Base-by-base conservation (phyloP, 345 rosid species). In the Pugionium dolabratum region DNA sequence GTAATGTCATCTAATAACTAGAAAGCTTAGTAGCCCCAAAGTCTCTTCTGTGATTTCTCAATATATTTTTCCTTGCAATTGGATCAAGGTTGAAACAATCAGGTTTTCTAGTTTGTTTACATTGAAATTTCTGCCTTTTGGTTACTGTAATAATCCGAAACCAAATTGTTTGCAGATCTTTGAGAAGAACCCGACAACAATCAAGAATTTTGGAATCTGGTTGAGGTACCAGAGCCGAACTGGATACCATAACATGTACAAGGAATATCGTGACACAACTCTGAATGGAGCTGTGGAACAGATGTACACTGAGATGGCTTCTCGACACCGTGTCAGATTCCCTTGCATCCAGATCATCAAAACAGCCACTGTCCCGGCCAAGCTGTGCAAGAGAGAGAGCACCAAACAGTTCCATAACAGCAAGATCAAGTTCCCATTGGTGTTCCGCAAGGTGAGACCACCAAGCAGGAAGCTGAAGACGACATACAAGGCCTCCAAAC, bases 281-380 rank as follows among this genome's bases (percentile, higher is more conserved):
- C 72, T 86, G 9, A 84, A 86, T 70, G 91, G 91, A 56, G 85
- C 79, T 4, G 84, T 86, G 1, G 89, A 82, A 27, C 85, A 86
- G 67, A 86, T 86, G 87, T 84, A 86, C 74, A 82, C 65, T 0
- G 92, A 86, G 82, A 84, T 86, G 92, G 89, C 85, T 0, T 86
- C 87, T 1, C 79, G 89, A 9, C 89, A 82, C 69, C 79, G 86
- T 30, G 89, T 82, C n/a, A 80, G 89, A 78, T 78, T 68, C 67
- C 89, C 89, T 2, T 86, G 89, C 73, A 84, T 86, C 29, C 86
- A 86, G 75, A 82, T 86, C 58, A 84, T 86, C 28, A 84, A 84
- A 78, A 86, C 86, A 2, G 86, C 84, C 0, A 86, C 89, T 0
- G 71, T 84, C 56, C 83, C 83, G 0, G 85, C 89, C 4, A 79